Conservation (phyloP, 2,329 filamentous ascomycete genomes). For the Hypoxylon sp. region DNA sequence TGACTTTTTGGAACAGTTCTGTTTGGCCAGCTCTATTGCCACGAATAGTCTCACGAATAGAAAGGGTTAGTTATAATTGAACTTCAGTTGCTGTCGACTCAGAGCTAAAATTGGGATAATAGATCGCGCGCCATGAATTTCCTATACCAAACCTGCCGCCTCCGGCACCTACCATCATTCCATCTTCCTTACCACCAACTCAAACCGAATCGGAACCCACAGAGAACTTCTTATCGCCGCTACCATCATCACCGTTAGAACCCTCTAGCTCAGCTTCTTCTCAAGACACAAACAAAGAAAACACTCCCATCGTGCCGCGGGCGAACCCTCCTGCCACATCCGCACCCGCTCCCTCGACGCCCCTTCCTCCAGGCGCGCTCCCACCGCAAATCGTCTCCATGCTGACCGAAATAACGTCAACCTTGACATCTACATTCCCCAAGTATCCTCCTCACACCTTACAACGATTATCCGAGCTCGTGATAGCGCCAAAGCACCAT, state of each 20-base stretch:
- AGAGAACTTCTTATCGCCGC: conserved; percentile 62
- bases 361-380: conserved; percentile 63
- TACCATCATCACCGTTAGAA: conserved; percentile 62
- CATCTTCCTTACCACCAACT: conserved; percentile 55
- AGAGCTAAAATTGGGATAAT: conserved; percentile 26
- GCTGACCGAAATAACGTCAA: conserved; percentile 71
- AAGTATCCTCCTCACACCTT: conserved; percentile 89
- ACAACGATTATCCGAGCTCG: conserved; percentile 90
- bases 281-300: conserved; percentile 78
- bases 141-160: conserved; percentile 74
- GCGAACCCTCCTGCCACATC: conserved; percentile 56
- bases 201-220: conserved; percentile 56
- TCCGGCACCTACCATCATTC: conserved; percentile 44
- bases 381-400: conserved; percentile 76
- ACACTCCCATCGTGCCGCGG: conserved; percentile 57
- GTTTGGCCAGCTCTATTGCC: conserved; percentile 59
- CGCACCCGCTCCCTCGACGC: conserved; percentile 55
- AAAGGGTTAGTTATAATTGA: conserved; percentile 64
- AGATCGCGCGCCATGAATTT: conserved; percentile 85
- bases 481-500: conserved; percentile 81
- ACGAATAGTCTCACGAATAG: conserved; percentile 57
- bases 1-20: conserved; percentile 52
- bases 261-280: conserved; percentile 59
- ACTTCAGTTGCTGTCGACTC: not conserved
- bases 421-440: conserved; percentile 77